Evolutionary conservation across 148 eudicot species (phyloP), one percentile per base, ranked within the genome.

Genomic region (Tetragonia tetragonoides): DNA sequence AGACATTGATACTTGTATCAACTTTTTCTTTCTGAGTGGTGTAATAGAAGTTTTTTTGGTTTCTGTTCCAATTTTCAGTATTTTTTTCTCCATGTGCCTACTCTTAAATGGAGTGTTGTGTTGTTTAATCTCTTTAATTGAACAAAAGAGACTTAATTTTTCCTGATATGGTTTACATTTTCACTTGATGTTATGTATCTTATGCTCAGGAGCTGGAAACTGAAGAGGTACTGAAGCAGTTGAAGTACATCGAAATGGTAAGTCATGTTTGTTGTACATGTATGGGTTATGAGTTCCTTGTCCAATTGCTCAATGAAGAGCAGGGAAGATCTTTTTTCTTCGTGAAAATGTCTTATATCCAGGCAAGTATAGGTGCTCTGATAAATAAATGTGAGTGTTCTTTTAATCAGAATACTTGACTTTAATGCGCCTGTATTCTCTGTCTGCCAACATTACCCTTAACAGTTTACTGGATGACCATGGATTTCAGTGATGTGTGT

Each of bases 191-290:
- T 70, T 38, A 20, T 47, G 63, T 44, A 56, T 65, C 59, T 44
- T 78, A 57, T 79, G 79, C 75, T 80, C 81, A 91, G 97, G 98
- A 91, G 84, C 88, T 91, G 80, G 94, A 90, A 44, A 90, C 93
- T 21, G 91, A 90, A 73, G 89, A 92, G 86, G 86, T 93, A 81
- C 51, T 93, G 82, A 93, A 84, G 88, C 97, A 93, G 47, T 79
- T 93, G 74, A 93, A 91, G 88, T 93, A 91, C 82, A 79, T 93
- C 62, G 97, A 93, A 83, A 72, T 89, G 92, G 98, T 93, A 85
- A 78, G 87, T 78, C 47, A 66, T 76, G 41, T 44, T 59, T 24
- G 5, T 28, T 62, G 23, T 60, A 53, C 65, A 5, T 8, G 12
- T 60, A 40, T 37, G 34, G 34, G 24, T 65, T 14, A 65, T 79